Conservation (phyloP, 164 flowering plant species). For the Stephania japonica region DNA sequence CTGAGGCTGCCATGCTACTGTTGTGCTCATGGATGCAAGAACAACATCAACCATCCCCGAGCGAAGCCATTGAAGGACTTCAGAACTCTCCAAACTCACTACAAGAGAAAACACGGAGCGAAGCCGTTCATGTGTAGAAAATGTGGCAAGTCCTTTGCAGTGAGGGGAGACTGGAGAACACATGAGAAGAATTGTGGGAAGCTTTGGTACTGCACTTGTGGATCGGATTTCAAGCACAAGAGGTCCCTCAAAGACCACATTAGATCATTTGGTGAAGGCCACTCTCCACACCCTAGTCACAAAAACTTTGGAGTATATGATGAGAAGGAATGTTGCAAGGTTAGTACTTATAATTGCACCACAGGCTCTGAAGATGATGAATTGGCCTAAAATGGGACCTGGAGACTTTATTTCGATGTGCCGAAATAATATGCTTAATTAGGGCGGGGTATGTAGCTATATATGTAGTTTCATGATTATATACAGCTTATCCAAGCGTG, state of each 20-base stretch:
- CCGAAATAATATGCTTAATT: background rate
- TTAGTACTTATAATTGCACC: conserved; percentile 7
- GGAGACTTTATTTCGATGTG: background rate
- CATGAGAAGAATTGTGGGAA: conserved; percentile 84
- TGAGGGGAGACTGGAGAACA: conserved; percentile 76
- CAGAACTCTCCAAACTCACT: conserved; percentile 74
- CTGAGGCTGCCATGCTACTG: conserved; percentile 79
- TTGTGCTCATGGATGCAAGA: conserved; percentile 71
- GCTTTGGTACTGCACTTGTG: conserved; percentile 74
- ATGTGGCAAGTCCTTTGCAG: conserved; percentile 62
- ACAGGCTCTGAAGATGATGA: conserved; percentile 55
- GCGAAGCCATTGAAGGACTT: conserved; percentile 73
- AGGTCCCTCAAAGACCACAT: conserved; percentile 78
- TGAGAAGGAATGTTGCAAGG: conserved; percentile 29
- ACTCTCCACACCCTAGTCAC: conserved; percentile 51
- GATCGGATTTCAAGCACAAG: conserved; percentile 79
- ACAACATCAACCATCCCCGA: conserved; percentile 78
- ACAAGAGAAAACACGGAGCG: conserved; percentile 72
- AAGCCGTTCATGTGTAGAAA: conserved; percentile 67
- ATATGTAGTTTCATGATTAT: background rate
- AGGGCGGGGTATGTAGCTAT: background rate
- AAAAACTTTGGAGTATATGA: conserved; percentile 32
- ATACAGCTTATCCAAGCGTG: conserved; percentile 31
- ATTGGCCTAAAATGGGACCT: conserved; percentile 9
- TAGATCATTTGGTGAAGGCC: conserved; percentile 63